Base-by-base conservation (phyloP, 2,329 filamentous ascomycete genomes). In the Neurospora sp. region DNA sequence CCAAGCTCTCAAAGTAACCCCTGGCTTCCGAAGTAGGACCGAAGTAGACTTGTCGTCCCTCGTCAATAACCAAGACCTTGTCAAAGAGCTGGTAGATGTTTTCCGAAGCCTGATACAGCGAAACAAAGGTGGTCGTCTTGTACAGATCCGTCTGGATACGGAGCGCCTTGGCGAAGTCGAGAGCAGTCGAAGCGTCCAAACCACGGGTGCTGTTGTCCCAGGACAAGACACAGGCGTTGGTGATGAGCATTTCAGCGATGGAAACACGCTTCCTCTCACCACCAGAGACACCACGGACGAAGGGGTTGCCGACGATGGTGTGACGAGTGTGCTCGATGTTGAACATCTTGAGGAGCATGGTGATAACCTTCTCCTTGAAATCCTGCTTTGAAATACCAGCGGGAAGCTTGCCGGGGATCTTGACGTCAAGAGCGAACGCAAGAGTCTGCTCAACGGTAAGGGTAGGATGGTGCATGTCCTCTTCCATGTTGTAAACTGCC, bases 371-470 rank as follows among this genome's bases (percentile, higher is more conserved):
- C 67, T 91, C 85, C 82, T 94, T 94, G 82, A 95, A 95, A 19
- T 72, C 68, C 17, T 91, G 78, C 78, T 91, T 91, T 46, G 87
- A 89, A 74, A 96, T 85, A 28, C 92, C 92, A 4, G 85, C 87
- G 0, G 92, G 91, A 66, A 92, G 85, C 79, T 94, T 93, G 17
- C 91, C 89, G 6, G 94, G 93, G 15, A 92, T 90, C 80, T 96
- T 97, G 39, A 90, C 92, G 76, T 96, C 91, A 3, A 96, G 82
- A 0, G 93, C 93, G 77, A 97, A 97, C 0, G 87, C 89, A 0
- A 97, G 85, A 0, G 94, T 97, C 78, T 97, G 92, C 69, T 92
- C 91, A 2, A 97, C 94, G 0, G 93, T 96, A 33, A 97, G 83
- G 0, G 92, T 96, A 0, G 93, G 88, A 74, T 93, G 90, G 75